Evolutionary conservation across 805 yeast genomes (phyloP), one percentile per base, ranked within the genome.

Genomic region (Candida sonorensis): DNA sequence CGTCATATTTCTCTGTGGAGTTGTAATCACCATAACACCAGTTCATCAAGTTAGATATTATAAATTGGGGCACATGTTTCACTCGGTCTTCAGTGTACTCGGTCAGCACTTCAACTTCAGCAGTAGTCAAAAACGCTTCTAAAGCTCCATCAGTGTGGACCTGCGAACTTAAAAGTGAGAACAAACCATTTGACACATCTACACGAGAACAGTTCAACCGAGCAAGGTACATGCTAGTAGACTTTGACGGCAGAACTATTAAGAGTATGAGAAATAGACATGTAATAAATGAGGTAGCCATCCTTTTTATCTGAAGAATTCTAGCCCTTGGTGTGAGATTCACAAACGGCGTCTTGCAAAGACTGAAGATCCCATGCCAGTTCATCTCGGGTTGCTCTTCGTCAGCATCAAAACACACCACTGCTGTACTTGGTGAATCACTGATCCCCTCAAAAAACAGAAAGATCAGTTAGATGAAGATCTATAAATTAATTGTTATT

Each of bases 131-230:
- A 3, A 56, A 59, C 11, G 49, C 49, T 17, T 47, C 50, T 4
- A 42, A 37, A 11, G 16, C 7, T 22, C 40, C 35, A 18, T 27
- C 24, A 8, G 10, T 17, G 18, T 38, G 35, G 5, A 41, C 46
- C 8, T 47, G 33, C 4, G 29, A 10, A 28, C 72, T 50, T 33
- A 71, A 50, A 5, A 68, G 58, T 16, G 62, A 50, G 42, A 72
- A 75, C 7, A 77, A 50, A 1, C 82, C 83, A 13, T 55, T 44
- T 1, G 77, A 66, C 13, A 77, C 69, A 37, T 72, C 75, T 6
- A 66, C 51, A 41, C 70, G 77, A 4, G 69, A 62, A 36, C 76
- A 72, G 43, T 68, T 66, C 23, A 77, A 54, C 24, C 64, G 45
- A 6, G 62, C 57, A 8, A 66, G 46, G 17, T 41, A 42, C 4